Base-by-base conservation (phyloP, 2,329 filamentous ascomycete genomes). In the Paraphaeosphaeria sporulosa region DNA sequence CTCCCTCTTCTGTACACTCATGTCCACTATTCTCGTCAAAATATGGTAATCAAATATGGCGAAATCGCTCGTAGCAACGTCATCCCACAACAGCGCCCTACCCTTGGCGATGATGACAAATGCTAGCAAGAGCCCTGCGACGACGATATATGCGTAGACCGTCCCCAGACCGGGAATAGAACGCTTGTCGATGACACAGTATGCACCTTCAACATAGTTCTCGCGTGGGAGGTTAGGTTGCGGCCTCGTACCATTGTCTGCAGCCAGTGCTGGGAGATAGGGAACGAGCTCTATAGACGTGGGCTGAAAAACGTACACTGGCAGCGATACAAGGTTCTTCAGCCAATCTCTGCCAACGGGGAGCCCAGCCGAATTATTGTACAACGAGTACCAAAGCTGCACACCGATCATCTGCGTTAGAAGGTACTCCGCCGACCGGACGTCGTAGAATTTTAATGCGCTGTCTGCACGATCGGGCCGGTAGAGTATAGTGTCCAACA, bases 251-350 rank as follows among this genome's bases (percentile, higher is more conserved):
- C 63, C 63, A 40, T 64, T 61, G 13, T 51, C 57, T 9, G 25
- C 30, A 7, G 51, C 19, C 5, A 46, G 27, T 38, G 61, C 9
- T 27, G 5, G 10, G 10, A 48, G 10, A 46, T 48, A 21, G 50
- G 49, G 17, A 19, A 40, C n/a, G 4, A 51, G 49, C 10, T 23
- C 21, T 23, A 63, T 12, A 3, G 55, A 40, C 1, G 65, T 67
- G 4, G 62, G 55, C 46, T 65, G 65, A 40, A 65, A 67, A 6
- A 65, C 15, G 38, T 63, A 65, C 4, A 68, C 49, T 0, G 65
- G 64, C 42, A 66, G 21, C 7, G 55, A 53, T 0, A 68, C 21
- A 1, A 64, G 15, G 34, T 68, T 68, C 34, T 56, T 38, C n/a
- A 68, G 32, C 61, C 60, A 68, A 36, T 63, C 59, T 52, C 40